Percentiles rank a stretch among this genome's conserved stretches.
Conservation (phyloP, 352 stramenopile species). For the Globisporangium paroecandrum region DNA sequence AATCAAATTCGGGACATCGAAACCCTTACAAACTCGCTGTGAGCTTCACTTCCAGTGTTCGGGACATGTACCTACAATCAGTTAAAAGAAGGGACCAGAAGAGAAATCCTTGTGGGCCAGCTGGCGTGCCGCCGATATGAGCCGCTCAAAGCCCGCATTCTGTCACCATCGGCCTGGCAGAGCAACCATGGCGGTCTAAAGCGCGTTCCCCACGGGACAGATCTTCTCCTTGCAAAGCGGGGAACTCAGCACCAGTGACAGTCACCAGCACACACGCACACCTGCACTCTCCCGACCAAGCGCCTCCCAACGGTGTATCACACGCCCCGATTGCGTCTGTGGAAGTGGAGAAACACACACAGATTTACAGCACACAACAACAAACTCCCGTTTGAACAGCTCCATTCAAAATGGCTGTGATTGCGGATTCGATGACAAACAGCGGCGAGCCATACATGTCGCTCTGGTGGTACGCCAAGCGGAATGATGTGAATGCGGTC, state of each 20-base stretch:
- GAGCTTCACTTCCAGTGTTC: background rate
- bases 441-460: background rate
- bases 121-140: background rate
- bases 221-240: conserved; percentile 11
- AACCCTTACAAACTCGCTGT: background rate
- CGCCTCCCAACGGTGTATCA: conserved; percentile 4
- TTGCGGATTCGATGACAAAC: conserved; percentile 2
- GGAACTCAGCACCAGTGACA: background rate
- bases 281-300: background rate
- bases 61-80: background rate
- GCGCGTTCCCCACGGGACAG: conserved; percentile 1
- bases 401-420: background rate
- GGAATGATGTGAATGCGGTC: conserved; percentile 4
- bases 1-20: conserved; percentile 1
- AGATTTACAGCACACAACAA: background rate
- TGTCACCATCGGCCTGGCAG: background rate
- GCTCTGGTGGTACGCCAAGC: conserved; percentile 6
- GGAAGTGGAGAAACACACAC: conserved; percentile 6
- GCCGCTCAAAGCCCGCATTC: conserved; percentile 1
- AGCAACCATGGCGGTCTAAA: conserved; percentile 8
- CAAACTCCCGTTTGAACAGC: background rate
- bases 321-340: conserved; percentile 3
- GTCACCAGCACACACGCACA: background rate
- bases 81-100: background rate
- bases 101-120: conserved; percentile 10